phyloP scores from a whole-genome alignment of 2,329 filamentous ascomycete species.

The Alternaria arbusti region DNA sequence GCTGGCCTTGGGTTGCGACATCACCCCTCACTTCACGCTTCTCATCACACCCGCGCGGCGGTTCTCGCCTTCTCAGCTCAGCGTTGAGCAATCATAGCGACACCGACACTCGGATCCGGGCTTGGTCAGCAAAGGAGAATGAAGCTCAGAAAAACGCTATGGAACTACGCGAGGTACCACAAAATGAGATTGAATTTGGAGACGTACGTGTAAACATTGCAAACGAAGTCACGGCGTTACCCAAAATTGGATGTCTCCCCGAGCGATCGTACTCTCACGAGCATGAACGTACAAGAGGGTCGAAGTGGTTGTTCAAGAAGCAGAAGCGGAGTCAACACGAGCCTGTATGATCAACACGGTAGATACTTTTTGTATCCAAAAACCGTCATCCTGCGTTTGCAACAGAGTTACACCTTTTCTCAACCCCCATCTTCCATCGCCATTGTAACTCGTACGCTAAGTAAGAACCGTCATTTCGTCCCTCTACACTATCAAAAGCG shows the following conservation, averaged over 20 bases:
- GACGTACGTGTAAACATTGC: not conserved
- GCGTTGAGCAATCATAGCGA: slow-evolving; percentile 19
- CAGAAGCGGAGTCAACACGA: not conserved
- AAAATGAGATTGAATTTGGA: not conserved
- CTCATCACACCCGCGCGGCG: slow-evolving; percentile 4
- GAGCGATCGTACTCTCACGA: slow-evolving; percentile 13
- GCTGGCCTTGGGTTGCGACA: slow-evolving; percentile 10
- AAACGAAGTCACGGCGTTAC: slow-evolving; percentile 19
- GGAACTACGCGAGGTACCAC: slow-evolving; percentile 2
- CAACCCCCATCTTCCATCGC: not conserved
- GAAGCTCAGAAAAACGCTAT: not conserved
- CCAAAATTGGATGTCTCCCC: slow-evolving; percentile 23
- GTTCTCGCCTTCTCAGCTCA: slow-evolving; percentile 10
- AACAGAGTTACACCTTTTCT: not conserved
- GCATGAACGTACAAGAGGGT: not conserved
- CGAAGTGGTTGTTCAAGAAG: not conserved
- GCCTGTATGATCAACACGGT: not conserved
- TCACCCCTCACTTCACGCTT: not conserved
- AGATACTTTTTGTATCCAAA: not conserved
- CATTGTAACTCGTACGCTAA: not conserved
- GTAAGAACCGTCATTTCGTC: not conserved
- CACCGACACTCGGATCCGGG: not conserved
- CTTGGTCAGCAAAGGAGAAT: not conserved
- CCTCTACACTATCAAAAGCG: not conserved
- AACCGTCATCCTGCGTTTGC: not conserved